These are phyloP conservation scores for Aspergillus brasiliensis DNA, from an alignment of 2,329 filamentous ascomycete species.

Conservation along the genomic window DNA sequence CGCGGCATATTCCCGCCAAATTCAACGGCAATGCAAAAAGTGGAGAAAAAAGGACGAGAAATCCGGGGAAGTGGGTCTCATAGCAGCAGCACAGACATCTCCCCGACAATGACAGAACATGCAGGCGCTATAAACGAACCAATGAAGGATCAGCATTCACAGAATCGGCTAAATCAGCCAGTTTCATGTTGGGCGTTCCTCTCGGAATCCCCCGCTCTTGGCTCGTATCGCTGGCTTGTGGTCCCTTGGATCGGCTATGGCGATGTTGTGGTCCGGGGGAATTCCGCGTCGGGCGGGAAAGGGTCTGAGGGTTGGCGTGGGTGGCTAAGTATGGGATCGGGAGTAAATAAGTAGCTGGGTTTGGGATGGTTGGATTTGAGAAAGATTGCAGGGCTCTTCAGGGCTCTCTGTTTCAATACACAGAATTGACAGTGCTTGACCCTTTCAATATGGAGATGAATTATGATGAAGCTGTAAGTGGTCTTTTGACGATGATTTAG, in stretches of 20 bases:
- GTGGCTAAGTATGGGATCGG: too few species aligned
- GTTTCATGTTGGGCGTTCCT: too few species aligned
- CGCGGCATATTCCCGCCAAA: neutral
- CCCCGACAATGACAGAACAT: too few species aligned
- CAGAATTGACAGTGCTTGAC: neutral
- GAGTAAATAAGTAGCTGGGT: neutral
- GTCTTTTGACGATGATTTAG: neutral
- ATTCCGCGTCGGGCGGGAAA: neutral
- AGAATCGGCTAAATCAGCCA: neutral
- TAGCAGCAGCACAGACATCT: neutral
- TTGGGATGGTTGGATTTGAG: neutral
- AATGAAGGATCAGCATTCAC: too few species aligned
- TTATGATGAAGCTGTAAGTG: slow-evolving; percentile 44
- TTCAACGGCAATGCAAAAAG: neutral
- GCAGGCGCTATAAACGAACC: too few species aligned
- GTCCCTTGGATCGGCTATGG: neutral
- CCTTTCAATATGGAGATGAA: slow-evolving; percentile 52
- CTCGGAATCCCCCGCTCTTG: neutral
- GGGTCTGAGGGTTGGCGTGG: neutral
- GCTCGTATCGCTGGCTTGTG: neutral
- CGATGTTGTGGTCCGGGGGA: neutral
- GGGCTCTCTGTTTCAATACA: too few species aligned
- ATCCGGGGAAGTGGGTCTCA: neutral
- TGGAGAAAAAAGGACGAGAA: neutral
- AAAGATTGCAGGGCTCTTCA: too few species aligned